Percentiles rank a stretch among this genome's conserved stretches.
Conservation (phyloP, 345 rosid genomes). For the Erodium maritimum region DNA sequence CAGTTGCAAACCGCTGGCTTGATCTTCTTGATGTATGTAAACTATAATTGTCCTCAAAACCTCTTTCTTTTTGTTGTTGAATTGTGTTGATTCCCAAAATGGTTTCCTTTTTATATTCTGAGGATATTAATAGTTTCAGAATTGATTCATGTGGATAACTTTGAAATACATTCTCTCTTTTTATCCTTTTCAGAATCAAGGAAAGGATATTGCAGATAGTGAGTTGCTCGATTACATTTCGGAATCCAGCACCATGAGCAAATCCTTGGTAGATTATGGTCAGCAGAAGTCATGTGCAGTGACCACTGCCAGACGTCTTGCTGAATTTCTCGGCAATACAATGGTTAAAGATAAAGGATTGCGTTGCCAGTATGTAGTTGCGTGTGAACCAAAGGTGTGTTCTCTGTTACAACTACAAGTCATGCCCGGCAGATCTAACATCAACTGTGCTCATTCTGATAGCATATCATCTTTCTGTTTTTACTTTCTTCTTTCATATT, state of each 20-base stretch:
- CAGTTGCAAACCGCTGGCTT: slow-evolving; percentile 95
- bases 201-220: slow-evolving; percentile 78
- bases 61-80: background rate
- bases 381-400: slow-evolving; percentile 80
- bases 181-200: slow-evolving; percentile 57
- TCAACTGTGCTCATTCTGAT: slow-evolving; percentile 1
- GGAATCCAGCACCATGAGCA: slow-evolving; percentile 99
- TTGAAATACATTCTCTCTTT: slow-evolving; percentile 10
- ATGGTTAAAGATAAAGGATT: slow-evolving; percentile 97
- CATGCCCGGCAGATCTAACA: slow-evolving; percentile 2
- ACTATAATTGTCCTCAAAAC: slow-evolving; percentile 1
- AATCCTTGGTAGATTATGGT: slow-evolving; percentile 90
- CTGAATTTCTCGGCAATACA: slow-evolving; percentile 84
- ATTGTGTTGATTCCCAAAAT: background rate
- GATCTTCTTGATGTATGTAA: slow-evolving; percentile 84
- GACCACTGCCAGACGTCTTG: slow-evolving; percentile 91
- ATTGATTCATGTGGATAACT: slow-evolving; percentile 5
- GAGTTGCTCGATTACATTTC: slow-evolving; percentile 93
- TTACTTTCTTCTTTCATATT: background rate
- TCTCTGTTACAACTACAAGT: slow-evolving; percentile 11
- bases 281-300: slow-evolving; percentile 95
- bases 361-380: slow-evolving; percentile 94
- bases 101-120: background rate
- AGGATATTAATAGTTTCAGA: slow-evolving; percentile 6
- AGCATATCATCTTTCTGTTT: no score